Base-by-base conservation (phyloP, 1,284 basidiomycete genomes). In the Sporisorium scitamineum region DNA sequence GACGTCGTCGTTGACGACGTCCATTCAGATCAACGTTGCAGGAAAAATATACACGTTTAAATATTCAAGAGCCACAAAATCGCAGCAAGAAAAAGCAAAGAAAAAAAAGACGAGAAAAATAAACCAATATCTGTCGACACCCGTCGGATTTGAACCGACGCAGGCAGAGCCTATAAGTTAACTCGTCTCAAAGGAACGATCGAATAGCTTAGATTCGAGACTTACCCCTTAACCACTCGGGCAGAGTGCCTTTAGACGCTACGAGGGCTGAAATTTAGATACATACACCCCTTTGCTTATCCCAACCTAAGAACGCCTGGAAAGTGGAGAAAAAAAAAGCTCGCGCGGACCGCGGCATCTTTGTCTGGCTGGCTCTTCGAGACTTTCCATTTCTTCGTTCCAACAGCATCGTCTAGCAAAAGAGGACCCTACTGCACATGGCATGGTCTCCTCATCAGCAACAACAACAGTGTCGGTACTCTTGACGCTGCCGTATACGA, bases 211-310 rank as follows among this genome's bases (percentile, higher is more conserved):
- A 6, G 45, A 62, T 66, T 71, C 69, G 69, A 71, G 69, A 66
- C 69, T 65, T 66, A 71, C 69, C 60, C 69, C 69, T 71, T 71
- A 71, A 71, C 69, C 69, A 66, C 69, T 71, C 69, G 69, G 69
- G 60, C 69, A 71, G 58, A 71, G 62, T 42, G 63, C 68, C 68
- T 64, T 47, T 24, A 10, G 22, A 41, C n/a, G 11, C 16, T 8
- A 3, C 18, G 16, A 16, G 5, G 32, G 32, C 14, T 13, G 11
- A 13, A 3, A 3, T 6, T 31, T 42, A 32, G 44, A 47, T 24
- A 41, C 24, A 56, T 41, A 45, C 6, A 10, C 2, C 16, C 10
- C 42, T 13, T 45, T 45, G 22, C 5, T 45, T n/a, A n/a, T n/a
- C n/a, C n/a, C n/a, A n/a, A n/a, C n/a, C n/a, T n/a, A n/a, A 10